phyloP scores from a whole-genome alignment of 768 basidiomycete species.

The Exidia glandulosa region DNA sequence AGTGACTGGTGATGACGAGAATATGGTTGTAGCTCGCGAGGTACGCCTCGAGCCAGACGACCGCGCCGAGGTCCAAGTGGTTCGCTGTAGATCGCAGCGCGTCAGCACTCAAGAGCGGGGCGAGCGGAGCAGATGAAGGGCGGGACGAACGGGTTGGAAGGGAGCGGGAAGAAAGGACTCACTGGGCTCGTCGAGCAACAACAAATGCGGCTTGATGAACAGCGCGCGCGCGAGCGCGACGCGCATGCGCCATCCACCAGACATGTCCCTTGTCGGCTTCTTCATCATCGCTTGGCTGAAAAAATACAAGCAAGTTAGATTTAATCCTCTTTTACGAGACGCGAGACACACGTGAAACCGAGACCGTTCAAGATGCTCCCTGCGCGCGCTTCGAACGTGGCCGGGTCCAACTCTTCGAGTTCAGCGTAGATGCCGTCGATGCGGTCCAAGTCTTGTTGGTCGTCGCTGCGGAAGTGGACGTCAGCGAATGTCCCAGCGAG shows the following conservation, averaged over 20 bases:
- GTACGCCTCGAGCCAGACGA: conserved; percentile 98
- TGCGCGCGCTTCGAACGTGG: conserved; percentile 91
- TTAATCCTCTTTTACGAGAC: too few relatives aligned
- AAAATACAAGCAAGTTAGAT: too few relatives aligned
- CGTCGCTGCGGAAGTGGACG: too few relatives aligned
- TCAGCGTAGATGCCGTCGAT: conserved; percentile 88
- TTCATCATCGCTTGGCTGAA: conserved; percentile 99
- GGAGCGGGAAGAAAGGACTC: conserved; percentile 5
- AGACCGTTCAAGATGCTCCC: conserved; percentile 95
- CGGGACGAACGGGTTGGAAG: background rate
- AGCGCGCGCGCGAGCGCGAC: conserved; percentile 92
- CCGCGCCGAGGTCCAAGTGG: conserved; percentile 92
- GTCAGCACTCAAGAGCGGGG: background rate
- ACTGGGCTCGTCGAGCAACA: conserved; percentile 74
- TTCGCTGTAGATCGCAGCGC: conserved; percentile 49
- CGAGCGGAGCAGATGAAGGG: background rate
- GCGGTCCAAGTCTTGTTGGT: conserved; percentile 71
- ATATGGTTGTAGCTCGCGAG: conserved; percentile 98
- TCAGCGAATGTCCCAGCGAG: too few relatives aligned
- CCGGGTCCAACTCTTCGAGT: conserved; percentile 92
- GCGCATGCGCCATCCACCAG: conserved; percentile 98
- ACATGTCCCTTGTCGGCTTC: conserved; percentile 97
- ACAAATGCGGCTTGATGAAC: conserved; percentile 91
- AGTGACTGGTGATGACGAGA: conserved; percentile 87
- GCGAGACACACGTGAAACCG: conserved; percentile 73